Percentiles rank a stretch among this genome's conserved stretches.
Conservation (phyloP, 768 basidiomycete genomes). For the Punctularia strigosozonata region DNA sequence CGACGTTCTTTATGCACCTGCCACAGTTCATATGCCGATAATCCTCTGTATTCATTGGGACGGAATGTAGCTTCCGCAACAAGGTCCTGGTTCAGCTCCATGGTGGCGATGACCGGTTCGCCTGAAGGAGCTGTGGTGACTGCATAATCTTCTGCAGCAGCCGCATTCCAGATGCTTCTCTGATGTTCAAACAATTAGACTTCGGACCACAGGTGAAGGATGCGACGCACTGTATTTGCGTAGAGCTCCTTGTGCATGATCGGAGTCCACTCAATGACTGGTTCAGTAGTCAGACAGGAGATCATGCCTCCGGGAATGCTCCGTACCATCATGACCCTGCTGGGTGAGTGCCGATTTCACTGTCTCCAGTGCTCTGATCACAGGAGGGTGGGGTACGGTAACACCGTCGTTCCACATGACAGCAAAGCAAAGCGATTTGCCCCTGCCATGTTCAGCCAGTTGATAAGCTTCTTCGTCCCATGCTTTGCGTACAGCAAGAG, state of each 20-base stretch:
- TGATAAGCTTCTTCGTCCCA: slow-evolving; percentile 35
- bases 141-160: slow-evolving; percentile 10
- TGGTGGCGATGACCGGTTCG: slow-evolving; percentile 14
- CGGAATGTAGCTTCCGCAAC: slow-evolving; percentile 11
- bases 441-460: slow-evolving; percentile 33
- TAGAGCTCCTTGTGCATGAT: slow-evolving; percentile 37
- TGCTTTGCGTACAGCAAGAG: slow-evolving; percentile 32
- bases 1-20: slow-evolving; percentile 43
- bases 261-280: slow-evolving; percentile 64
- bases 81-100: slow-evolving; percentile 8
- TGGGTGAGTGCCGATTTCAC: slow-evolving; percentile 42
- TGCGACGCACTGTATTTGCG: slow-evolving; percentile 24
- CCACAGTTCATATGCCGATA: slow-evolving; percentile 54
- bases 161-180: slow-evolving; percentile 14
- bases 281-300: not conserved
- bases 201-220: not conserved
- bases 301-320: too few relatives aligned
- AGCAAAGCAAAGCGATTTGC: slow-evolving; percentile 33
- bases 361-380: slow-evolving; percentile 44
- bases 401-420: slow-evolving; percentile 59
- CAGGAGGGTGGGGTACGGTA: slow-evolving; percentile 52
- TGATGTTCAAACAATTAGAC: slow-evolving; percentile 1
- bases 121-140: slow-evolving; percentile 8
- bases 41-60: not conserved
- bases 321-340: slow-evolving; percentile 57